phyloP scores from a whole-genome alignment of 768 basidiomycete genomes.

The Suillus clintonianus region DNA sequence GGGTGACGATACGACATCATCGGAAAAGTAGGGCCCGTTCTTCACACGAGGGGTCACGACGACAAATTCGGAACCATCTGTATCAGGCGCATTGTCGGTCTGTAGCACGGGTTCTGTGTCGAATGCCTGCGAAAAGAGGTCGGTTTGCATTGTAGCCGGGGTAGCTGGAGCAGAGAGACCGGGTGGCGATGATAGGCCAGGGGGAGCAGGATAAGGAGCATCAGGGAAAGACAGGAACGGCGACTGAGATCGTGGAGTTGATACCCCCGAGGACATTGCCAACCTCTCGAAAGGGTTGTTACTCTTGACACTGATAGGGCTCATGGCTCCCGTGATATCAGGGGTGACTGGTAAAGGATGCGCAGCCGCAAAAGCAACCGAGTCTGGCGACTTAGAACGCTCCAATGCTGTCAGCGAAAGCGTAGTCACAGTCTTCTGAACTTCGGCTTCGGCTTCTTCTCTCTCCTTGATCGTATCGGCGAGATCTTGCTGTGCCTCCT shows the following conservation, averaged over 20 bases:
- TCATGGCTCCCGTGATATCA: constrained; percentile 53
- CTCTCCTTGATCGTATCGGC: constrained; percentile 54
- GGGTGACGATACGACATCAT: constrained; percentile 28
- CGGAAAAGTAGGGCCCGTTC: constrained; percentile 12
- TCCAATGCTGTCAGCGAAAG: constrained; percentile 16
- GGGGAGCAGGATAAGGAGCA: constrained; percentile 38
- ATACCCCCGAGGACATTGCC: constrained; percentile 44
- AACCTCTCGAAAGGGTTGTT: constrained; percentile 92
- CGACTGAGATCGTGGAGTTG: constrained; percentile 52
- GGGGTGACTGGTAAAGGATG: constrained; percentile 76
- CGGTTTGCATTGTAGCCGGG: constrained; percentile 26
- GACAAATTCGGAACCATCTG: constrained; percentile 20
- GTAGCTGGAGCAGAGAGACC: constrained; percentile 11
- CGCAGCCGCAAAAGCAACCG: constrained; percentile 61
- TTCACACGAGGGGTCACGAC: constrained; percentile 21
- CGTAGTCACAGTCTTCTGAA: constrained; percentile 34
- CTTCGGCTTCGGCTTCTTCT: constrained; percentile 54
- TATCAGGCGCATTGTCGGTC: constrained; percentile 21
- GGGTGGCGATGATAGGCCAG: constrained; percentile 20
- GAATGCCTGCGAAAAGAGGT: constrained; percentile 47
- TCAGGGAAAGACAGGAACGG: constrained; percentile 58
- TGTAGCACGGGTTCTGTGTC: constrained; percentile 12
- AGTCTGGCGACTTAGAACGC: constrained; percentile 45
- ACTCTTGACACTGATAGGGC: constrained; percentile 58
- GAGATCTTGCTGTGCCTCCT: constrained; percentile 61